phyloP scores from a whole-genome alignment of 176 grass and related monocot genomes.

The Themeda triandra region DNA sequence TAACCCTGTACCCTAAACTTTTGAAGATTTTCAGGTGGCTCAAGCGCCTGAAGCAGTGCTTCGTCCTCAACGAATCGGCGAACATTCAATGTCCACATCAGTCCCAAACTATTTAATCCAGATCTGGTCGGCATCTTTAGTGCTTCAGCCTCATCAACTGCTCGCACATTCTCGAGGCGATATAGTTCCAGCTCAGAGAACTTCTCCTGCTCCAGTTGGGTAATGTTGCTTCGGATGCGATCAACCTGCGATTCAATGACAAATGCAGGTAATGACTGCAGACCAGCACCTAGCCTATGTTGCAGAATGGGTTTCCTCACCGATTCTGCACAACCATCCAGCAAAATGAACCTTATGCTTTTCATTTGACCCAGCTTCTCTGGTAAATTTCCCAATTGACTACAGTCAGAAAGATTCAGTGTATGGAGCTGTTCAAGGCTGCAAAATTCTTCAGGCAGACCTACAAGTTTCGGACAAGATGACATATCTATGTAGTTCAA shows the following conservation, averaged over 20 bases:
- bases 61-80: not conserved
- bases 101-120: not conserved
- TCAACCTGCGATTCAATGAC: not conserved
- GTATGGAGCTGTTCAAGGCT: not conserved
- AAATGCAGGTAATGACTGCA: constrained; percentile 16
- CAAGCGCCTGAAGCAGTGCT: not conserved
- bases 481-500: not conserved
- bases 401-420: constrained; percentile 2
- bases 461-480: not conserved
- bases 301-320: not conserved
- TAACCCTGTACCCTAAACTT: constrained; percentile 5
- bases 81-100: constrained; percentile 11
- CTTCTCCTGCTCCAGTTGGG: not conserved
- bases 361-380: not conserved
- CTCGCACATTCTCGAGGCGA: not conserved
- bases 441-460: constrained; percentile 6
- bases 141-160: constrained; percentile 2
- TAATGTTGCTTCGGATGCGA: not conserved
- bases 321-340: constrained; percentile 1
- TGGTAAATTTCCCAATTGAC: not conserved
- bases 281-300: not conserved
- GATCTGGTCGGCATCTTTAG: not conserved
- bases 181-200: constrained; percentile 18
- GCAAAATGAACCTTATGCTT: not conserved
- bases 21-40: not conserved